These are phyloP conservation scores for Wallacemonas sp. DNA, from an alignment of 208 protist species.

Conservation along the genomic window DNA sequence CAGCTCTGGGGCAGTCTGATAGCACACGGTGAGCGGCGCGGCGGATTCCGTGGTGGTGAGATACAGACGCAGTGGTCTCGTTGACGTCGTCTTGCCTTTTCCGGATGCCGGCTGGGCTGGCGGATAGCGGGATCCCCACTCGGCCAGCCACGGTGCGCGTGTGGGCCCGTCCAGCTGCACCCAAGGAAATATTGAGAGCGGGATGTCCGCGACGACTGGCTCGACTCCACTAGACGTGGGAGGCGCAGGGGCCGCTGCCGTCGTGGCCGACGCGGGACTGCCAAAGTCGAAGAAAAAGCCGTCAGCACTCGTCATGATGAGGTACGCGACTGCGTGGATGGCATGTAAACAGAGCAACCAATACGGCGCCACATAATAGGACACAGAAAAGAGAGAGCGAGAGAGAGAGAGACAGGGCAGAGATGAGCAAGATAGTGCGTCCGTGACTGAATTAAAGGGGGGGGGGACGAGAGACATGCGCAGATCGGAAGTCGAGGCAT, in stretches of 20 bases:
- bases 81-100: background rate
- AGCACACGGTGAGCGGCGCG: conserved; percentile 10
- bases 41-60: background rate
- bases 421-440: too few species aligned
- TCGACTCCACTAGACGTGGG: too few species aligned
- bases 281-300: conserved; percentile 49
- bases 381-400: background rate
- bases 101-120: background rate
- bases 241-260: background rate
- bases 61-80: background rate
- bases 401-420: background rate
- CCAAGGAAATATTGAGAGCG: background rate
- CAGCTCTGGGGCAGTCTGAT: conserved; percentile 33
- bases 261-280: background rate
- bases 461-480: too few species aligned
- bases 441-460: too few species aligned
- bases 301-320: conserved; percentile 7
- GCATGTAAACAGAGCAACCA: too few species aligned
- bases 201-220: background rate
- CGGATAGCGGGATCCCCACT: background rate
- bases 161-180: background rate
- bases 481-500: too few species aligned
- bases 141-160: background rate
- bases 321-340: too few species aligned
- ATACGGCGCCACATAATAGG: background rate